Base-by-base conservation (phyloP, 2,329 filamentous ascomycete species). In the Sclerotinia sclerotiorum region DNA sequence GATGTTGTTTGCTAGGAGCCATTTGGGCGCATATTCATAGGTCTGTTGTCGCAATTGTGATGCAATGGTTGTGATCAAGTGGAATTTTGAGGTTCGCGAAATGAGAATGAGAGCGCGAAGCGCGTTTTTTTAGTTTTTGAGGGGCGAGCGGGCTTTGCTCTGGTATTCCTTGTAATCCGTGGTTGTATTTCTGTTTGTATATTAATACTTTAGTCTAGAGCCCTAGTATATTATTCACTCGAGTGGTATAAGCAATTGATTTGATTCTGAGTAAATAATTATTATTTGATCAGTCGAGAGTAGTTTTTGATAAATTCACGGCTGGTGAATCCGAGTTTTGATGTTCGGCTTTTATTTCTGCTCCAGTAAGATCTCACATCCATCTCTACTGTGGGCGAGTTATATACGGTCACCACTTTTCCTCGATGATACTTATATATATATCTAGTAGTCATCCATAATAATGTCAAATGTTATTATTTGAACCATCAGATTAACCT, bases 1-100 rank as follows among this genome's bases (percentile, higher is more conserved):
- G 65, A 52, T 35, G 46, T 52, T 67, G 56, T 46, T 62, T 67
- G 24, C 46, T 62, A 54, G 58, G 49, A 52, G 65, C 65, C 65
- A 67, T 67, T 54, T 62, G 57, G 27, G 32, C 56, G 56, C 65
- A 67, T 67, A n/a, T 67, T 63, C 56, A 27, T 32, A 39, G 42
- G 42, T 3, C 19, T 62, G 21, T 46, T 46, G 48, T 49, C 27
- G 54, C n/a, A 52, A 61, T 67, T 61, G 55, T 61, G 49, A 42
- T 27, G 48, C 19, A 48, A 51, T 39, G 24, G 5, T 8, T 44
- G n/a, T 15, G 24, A 29, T 42, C 46, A 54, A 17, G 35, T n/a
- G 39, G 17, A 54, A 32, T 46, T 54, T 62, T 35, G 35, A 39
- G 13, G n/a, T 54, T 62, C 35, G 32, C n/a, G 32, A 35, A 63